Percentiles rank a stretch among this genome's conserved stretches.
Evolutionary conservation across 2,329 filamentous ascomycete genomes (phyloP).

Genomic region (Colletotrichum lindemuthianum): DNA sequence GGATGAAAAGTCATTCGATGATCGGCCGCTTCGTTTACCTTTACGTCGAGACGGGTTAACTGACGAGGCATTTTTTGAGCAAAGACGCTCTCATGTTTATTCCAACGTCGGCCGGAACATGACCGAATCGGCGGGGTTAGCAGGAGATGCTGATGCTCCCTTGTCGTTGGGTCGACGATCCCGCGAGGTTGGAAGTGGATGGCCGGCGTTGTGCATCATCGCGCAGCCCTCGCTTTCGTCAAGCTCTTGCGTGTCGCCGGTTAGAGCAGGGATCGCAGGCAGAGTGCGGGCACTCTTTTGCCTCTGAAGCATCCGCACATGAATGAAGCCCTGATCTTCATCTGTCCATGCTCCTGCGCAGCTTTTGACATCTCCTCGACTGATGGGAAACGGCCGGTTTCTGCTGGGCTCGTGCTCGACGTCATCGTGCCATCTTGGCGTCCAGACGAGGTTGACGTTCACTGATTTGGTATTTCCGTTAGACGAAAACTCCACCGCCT

Average conservation of each 20-base stretch:
- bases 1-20: conserved; percentile 1
- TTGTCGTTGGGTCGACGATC: neutral
- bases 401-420: too few species aligned
- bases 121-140: conserved; percentile 7
- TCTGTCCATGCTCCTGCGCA: too few species aligned
- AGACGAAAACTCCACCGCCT: too few species aligned
- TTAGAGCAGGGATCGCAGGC: neutral
- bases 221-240: neutral
- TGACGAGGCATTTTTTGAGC: neutral
- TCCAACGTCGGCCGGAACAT: conserved; percentile 19
- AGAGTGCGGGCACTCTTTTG: neutral
- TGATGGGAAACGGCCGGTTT: too few species aligned
- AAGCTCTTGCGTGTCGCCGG: neutral
- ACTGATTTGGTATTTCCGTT: too few species aligned
- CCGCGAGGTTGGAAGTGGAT: conserved; percentile 1
- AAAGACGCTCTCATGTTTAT: neutral
- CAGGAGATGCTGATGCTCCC: neutral
- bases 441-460: too few species aligned
- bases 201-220: neutral
- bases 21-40: neutral
- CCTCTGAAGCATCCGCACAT: neutral
- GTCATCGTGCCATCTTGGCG: too few species aligned
- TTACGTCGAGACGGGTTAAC: conserved; percentile 9
- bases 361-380: too few species aligned
- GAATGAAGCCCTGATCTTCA: neutral